phyloP scores from a whole-genome alignment of 2,329 filamentous ascomycete genomes.

The Cercospora zeina region DNA sequence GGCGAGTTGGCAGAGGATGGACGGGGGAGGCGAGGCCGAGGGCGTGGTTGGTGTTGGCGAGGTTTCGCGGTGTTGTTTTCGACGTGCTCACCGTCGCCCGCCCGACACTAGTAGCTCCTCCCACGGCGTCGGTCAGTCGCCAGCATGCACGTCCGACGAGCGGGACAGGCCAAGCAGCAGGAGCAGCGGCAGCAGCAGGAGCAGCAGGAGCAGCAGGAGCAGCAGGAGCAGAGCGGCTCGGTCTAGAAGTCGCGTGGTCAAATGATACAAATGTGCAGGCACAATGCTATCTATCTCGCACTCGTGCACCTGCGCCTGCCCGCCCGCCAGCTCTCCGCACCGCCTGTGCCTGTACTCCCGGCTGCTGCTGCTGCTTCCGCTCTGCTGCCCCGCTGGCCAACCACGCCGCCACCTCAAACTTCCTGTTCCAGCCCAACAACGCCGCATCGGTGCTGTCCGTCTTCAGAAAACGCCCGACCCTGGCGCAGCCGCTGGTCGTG shows the following conservation, averaged over 20 bases:
- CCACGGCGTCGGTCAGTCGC: background rate
- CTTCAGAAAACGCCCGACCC: constrained; percentile 10
- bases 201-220: background rate
- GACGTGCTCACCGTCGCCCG: background rate
- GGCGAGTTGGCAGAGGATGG: background rate
- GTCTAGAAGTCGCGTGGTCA: background rate
- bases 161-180: background rate
- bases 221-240: background rate
- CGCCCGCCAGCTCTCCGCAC: background rate
- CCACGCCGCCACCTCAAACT: background rate
- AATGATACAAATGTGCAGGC: background rate
- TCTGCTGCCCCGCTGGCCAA: background rate
- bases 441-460: constrained; percentile 5
- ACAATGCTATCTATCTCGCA: constrained; percentile 4
- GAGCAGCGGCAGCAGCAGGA: no score
- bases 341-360: background rate
- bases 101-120: background rate
- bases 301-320: background rate
- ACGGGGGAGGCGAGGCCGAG: background rate
- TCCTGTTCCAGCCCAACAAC: background rate
- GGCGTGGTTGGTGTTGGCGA: constrained; percentile 7
- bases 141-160: background rate
- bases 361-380: background rate
- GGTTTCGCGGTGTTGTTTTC: constrained; percentile 4
- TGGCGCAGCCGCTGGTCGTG: constrained; percentile 3